Conservation (phyloP, 768 basidiomycete species). For the Lactarius pseudohatsudake region DNA sequence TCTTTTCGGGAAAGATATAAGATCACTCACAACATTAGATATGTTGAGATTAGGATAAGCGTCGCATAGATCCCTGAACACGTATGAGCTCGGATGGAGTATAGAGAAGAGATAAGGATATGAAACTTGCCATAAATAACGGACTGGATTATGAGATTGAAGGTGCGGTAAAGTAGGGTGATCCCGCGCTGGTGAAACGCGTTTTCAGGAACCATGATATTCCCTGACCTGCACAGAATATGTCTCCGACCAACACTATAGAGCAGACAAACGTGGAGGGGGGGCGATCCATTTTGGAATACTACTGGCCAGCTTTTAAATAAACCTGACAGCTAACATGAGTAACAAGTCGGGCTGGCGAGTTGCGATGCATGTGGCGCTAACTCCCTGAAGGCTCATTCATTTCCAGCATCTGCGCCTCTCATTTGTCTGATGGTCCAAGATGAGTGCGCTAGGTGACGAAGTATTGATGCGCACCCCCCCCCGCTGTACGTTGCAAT, state of each 20-base stretch:
- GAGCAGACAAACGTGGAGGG: neutral
- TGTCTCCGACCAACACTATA: neutral
- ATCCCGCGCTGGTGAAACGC: neutral
- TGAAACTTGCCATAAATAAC: neutral
- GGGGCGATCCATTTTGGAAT: neutral
- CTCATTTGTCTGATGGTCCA: neutral
- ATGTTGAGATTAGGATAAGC: neutral
- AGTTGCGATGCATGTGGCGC: neutral
- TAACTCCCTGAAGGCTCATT: neutral
- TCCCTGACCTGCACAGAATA: neutral
- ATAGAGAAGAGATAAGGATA: neutral
- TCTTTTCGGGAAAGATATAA: neutral
- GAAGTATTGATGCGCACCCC: neutral
- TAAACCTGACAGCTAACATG: neutral
- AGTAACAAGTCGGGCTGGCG: too few species aligned
- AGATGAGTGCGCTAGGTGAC: neutral
- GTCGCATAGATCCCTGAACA: neutral
- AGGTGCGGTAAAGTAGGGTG: neutral
- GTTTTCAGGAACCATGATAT: neutral
- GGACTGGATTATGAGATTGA: neutral
- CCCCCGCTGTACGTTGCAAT: neutral
- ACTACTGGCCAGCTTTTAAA: neutral
- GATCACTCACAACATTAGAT: neutral
- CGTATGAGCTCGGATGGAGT: neutral
- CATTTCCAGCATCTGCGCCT: neutral